These are phyloP conservation scores for Gossypium herbaceum DNA, from an alignment of 345 rosid genomes.

Conservation along the genomic window DNA sequence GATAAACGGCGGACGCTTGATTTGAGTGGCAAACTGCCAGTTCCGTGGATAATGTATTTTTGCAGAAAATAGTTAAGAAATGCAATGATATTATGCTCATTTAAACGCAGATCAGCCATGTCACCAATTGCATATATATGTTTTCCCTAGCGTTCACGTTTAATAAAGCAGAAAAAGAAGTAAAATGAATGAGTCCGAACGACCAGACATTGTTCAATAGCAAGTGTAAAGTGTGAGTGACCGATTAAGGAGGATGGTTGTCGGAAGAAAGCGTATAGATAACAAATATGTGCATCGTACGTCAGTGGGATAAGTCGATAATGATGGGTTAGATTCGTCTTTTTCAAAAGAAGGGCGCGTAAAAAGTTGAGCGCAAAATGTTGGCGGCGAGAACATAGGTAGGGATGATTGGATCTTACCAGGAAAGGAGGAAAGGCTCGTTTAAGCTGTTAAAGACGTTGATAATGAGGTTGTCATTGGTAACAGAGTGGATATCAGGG, in stretches of 20 bases:
- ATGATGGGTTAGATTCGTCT: neutral
- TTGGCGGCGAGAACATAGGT: neutral
- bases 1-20: neutral
- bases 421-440: conserved; percentile 69
- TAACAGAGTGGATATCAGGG: conserved; percentile 62
- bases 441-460: conserved; percentile 52
- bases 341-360: neutral
- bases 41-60: neutral
- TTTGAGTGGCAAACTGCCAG: neutral
- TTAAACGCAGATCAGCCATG: neutral
- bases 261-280: neutral
- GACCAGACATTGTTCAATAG: conserved; percentile 12
- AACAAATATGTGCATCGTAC: neutral
- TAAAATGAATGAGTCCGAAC: neutral
- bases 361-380: neutral
- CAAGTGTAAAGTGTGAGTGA: neutral
- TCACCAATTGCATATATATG: neutral
- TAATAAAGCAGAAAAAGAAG: neutral
- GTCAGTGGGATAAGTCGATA: neutral
- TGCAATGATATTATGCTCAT: neutral
- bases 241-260: neutral
- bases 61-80: neutral
- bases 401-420: conserved; percentile 27
- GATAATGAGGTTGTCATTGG: conserved; percentile 63
- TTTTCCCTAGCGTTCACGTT: neutral